phyloP scores from a whole-genome alignment of 1,284 basidiomycete genomes.

The Cryptococcus floricola region DNA sequence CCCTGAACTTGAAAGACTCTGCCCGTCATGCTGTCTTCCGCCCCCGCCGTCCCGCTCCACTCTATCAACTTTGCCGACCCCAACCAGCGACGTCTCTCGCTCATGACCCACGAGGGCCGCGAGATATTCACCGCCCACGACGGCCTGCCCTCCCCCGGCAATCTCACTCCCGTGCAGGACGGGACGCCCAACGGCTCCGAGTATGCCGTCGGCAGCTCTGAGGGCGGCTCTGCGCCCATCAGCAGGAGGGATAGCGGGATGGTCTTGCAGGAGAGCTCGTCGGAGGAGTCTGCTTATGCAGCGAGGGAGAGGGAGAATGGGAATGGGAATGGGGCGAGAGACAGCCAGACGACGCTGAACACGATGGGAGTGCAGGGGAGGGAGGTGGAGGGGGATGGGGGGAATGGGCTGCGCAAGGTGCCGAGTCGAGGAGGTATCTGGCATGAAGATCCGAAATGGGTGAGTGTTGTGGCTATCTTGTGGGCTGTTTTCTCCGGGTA shows the following conservation, averaged over 20 bases:
- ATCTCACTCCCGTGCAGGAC: conserved; percentile 41
- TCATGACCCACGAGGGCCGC: conserved; percentile 41
- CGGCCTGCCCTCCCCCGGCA: conserved; percentile 43
- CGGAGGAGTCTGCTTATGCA: too few species aligned
- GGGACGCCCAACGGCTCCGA: conserved; percentile 9
- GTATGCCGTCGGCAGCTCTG: too few species aligned
- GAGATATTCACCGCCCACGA: conserved; percentile 43
- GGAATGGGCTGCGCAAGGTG: conserved; percentile 28
- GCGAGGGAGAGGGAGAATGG: too few species aligned
- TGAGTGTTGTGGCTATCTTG: conserved; percentile 21
- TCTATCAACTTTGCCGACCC: conserved; percentile 35
- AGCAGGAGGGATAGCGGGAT: conserved; percentile 20
- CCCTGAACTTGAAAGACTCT: not conserved
- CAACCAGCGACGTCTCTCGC: conserved; percentile 31
- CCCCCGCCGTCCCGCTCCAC: conserved; percentile 43
- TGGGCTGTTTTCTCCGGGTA: not conserved
- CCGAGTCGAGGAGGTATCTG: conserved; percentile 39
- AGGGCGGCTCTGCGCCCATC: conserved; percentile 13
- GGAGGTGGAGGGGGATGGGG: not conserved
- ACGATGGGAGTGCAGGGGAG: not conserved
- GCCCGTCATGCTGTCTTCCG: conserved; percentile 42
- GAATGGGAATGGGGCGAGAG: too few species aligned
- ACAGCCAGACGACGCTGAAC: too few species aligned
- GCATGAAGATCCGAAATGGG: conserved; percentile 33
- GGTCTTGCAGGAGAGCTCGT: conserved; percentile 3